Base-by-base conservation (phyloP, 169 alveolate species). In the Cryptosporidium sp. region DNA sequence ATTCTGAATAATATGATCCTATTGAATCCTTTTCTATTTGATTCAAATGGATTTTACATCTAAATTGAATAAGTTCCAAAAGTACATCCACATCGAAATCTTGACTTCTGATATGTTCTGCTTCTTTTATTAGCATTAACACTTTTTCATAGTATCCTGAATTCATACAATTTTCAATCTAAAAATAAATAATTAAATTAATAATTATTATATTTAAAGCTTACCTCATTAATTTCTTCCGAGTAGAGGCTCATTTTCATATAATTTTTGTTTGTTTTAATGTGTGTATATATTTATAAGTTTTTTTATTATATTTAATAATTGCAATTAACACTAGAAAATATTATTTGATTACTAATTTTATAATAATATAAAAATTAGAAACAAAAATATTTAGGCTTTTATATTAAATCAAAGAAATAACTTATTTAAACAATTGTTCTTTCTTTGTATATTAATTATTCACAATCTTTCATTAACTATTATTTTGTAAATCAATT, bases 121-220 rank as follows among this genome's bases (percentile, higher is more conserved):
- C 45, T n/a, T 33, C 51, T 29, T 67, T 14, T 14, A 80, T 65
- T 10, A 80, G 44, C 44, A 62, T 23, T 31, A 80, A 29, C 0
- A 65, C 89, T 48, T 80, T 80, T 26, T 65, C 75, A 80, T 80
- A 80, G 37, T 80, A 80, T 4, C 89, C 89, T 29, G 75, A 60
- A 80, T 80, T 65, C 65, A 80, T 16, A 42, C 75, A 62, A 51
- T 65, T 80, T 26, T 80, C 80, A 3, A 80, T 80, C 89, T 80
- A 65, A 60, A 31, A 26, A 61, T 42, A 42, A 8, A 9, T 42
- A 42, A 42, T 7, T 42, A 42, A 31, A 44, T 10, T 3, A 62
- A 61, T 18, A 9, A 10, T 21, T 33, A 31, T n/a, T n/a, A 56
- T 5, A 7, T 37, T 18, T 12, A 60, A 45, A 48, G 56, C 86